Evolutionary conservation across 2,329 filamentous ascomycete species (phyloP).

Genomic region (Neonectria ditissima): DNA sequence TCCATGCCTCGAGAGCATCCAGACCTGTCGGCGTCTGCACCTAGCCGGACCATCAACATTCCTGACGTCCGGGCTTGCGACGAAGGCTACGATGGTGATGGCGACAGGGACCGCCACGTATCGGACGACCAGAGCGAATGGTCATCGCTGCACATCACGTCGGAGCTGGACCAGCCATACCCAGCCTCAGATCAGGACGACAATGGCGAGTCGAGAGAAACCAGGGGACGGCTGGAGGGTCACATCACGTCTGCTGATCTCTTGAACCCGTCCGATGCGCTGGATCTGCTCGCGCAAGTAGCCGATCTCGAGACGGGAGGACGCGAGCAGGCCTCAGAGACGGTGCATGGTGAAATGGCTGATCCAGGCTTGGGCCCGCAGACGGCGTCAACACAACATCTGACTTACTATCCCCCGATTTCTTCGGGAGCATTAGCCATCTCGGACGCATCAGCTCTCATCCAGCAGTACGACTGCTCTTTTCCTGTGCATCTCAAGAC

Average conservation of each 20-base stretch:
- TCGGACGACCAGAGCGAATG: conserved; percentile 29
- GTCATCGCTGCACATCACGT: conserved; percentile 32
- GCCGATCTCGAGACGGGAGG: conserved; percentile 50
- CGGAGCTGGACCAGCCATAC: conserved; percentile 27
- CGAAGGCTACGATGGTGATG: conserved; percentile 22
- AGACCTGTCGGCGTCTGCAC: neutral
- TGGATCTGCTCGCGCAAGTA: conserved; percentile 56
- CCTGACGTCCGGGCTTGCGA: conserved; percentile 3
- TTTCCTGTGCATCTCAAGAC: no score
- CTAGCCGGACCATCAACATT: neutral
- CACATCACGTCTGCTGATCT: conserved; percentile 56
- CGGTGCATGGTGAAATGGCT: no score
- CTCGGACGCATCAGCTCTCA: conserved; percentile 42
- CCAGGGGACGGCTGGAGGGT: conserved; percentile 47
- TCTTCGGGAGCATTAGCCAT: conserved; percentile 46
- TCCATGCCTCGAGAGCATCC: neutral
- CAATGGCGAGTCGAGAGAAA: conserved; percentile 17
- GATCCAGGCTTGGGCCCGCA: no score
- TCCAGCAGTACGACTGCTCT: conserved; percentile 41
- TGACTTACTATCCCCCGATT: conserved; percentile 49
- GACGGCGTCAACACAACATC: no score
- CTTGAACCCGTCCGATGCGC: conserved; percentile 56
- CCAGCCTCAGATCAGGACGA: conserved; percentile 10
- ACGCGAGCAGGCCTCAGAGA: neutral
- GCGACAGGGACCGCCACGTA: neutral